A percentile compares a stretch with the other conserved stretches of the same genome.
These are phyloP conservation scores for Neovahlkampfia damariscottae DNA, from an alignment of 78 protist species.

Conservation along the genomic window DNA sequence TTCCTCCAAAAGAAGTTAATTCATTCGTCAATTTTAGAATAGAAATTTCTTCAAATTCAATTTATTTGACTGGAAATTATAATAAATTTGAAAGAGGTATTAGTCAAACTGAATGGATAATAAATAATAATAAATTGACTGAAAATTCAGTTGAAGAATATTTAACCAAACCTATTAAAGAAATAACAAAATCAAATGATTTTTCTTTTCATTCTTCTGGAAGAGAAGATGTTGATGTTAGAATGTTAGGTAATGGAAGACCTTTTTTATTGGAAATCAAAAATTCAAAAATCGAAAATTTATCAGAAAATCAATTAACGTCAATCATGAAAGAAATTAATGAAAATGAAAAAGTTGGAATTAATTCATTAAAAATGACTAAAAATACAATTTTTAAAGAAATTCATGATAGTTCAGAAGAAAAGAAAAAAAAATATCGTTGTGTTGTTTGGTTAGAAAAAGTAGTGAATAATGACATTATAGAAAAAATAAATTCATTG, in stretches of 20 bases:
- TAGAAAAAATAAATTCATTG: slow-evolving; percentile 1
- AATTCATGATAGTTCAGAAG: not conserved
- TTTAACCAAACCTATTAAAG: not conserved
- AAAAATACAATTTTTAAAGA: not conserved
- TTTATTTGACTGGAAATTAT: slow-evolving; percentile 7
- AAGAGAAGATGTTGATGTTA: slow-evolving; percentile 80
- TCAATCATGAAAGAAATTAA: not conserved
- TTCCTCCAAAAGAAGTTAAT: not conserved
- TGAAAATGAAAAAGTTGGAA: not conserved
- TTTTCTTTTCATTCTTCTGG: slow-evolving; percentile 43
- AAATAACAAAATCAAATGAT: not conserved
- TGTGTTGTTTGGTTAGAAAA: slow-evolving; percentile 38
- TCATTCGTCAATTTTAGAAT: not conserved
- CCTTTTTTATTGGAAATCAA: slow-evolving; percentile 63
- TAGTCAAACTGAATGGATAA: not conserved
- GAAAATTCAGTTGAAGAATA: not conserved
- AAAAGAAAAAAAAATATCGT: slow-evolving; percentile 49
- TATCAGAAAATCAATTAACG: slow-evolving; percentile 13
- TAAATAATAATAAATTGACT: not conserved
- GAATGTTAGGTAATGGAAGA: slow-evolving; percentile 80
- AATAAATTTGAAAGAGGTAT: not conserved
- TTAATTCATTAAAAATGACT: not conserved
- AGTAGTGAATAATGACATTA: not conserved
- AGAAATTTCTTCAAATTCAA: not conserved
- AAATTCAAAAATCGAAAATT: slow-evolving; percentile 18